A percentile compares a stretch with the other conserved stretches of the same genome.
Evolutionary conservation across 371 early-diverging fungal species (phyloP).

Genomic region (Actinomortierella wolfii): DNA sequence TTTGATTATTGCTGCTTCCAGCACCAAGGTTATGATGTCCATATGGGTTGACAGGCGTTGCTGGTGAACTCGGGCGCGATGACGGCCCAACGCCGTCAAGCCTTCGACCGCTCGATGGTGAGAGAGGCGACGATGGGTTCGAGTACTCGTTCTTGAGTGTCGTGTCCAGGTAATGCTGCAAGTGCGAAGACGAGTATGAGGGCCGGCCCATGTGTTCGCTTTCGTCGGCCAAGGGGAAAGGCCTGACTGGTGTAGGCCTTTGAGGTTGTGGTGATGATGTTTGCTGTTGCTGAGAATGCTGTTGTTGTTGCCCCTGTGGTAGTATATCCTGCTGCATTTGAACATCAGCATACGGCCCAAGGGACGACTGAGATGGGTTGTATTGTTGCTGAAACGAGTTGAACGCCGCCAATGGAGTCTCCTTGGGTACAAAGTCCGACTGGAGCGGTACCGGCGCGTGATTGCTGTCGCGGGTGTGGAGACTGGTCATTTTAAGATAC

Average conservation of each 20-base stretch:
- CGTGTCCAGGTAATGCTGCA: conserved; percentile 25
- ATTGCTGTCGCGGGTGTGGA: conserved; percentile 10
- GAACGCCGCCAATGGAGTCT: neutral
- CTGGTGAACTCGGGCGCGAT: no score
- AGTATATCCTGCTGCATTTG: no score
- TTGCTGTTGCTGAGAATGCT: neutral
- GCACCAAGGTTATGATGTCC: no score
- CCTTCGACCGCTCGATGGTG: neutral
- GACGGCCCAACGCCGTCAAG: neutral
- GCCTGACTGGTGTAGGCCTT: neutral
- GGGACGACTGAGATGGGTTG: no score
- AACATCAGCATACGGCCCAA: no score
- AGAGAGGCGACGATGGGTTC: neutral
- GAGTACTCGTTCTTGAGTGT: neutral
- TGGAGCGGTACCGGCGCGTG: neutral
- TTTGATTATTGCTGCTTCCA: no score
- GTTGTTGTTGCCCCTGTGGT: neutral
- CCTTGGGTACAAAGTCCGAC: neutral
- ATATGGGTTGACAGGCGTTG: no score
- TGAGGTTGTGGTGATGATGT: conserved; percentile 1
- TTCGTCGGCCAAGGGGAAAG: neutral
- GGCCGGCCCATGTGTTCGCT: conserved; percentile 1
- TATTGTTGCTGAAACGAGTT: neutral
- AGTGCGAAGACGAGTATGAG: conserved; percentile 25
- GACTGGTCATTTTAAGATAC: conserved; percentile 20